Evolutionary conservation across 2,329 filamentous ascomycete genomes (phyloP), one percentile per base, ranked within the genome.

Genomic region (Trichoderma koningii): DNA sequence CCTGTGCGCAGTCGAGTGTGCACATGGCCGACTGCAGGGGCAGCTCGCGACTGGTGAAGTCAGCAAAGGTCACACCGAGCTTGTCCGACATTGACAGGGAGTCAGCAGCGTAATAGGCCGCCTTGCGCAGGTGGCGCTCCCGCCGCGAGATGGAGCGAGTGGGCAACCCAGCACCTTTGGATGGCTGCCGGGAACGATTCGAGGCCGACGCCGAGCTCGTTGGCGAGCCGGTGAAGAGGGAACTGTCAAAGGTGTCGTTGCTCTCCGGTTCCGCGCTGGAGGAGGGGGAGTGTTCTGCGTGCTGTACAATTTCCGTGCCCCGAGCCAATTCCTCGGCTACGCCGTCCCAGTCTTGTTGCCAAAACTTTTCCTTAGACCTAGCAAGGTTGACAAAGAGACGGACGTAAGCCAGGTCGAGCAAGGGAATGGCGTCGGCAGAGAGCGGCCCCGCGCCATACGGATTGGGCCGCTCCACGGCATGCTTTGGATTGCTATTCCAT

Each of bases 51-150:
- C 90, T 93, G 1, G 88, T 89, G 67, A 91, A 89, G 68, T 97
- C 93, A 7, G 91, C 89, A 77, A 94, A 95, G 0, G 91, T 92
- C 30, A 94, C 87, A 1, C 92, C 92, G 14, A 95, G 84, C 73
- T 90, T 93, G 75, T 96, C 91, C 2, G 92, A 90, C 87, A 95
- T 95, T 30, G 88, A 87, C 9, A 99, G 85, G 0, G 93, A 96
- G 75, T 97, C 93, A 1, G 92, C 93, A 1, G 95, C 95, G 73
- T 96, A 97, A 73, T 93, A 96, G 0, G 94, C 95, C n/a, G 95
- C 95, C 75, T 94, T 96, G 50, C 94, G 89, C 21, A 98, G 82
- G 72, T 96, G 92, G 69, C 89, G 90, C 77, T 99, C 94, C 3
- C 93, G 89, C 65, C 90, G 89, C 0, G 90, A 88, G 12, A 84